Base-by-base conservation (phyloP, 2,329 filamentous ascomycete species). In the Penicillium sp. region DNA sequence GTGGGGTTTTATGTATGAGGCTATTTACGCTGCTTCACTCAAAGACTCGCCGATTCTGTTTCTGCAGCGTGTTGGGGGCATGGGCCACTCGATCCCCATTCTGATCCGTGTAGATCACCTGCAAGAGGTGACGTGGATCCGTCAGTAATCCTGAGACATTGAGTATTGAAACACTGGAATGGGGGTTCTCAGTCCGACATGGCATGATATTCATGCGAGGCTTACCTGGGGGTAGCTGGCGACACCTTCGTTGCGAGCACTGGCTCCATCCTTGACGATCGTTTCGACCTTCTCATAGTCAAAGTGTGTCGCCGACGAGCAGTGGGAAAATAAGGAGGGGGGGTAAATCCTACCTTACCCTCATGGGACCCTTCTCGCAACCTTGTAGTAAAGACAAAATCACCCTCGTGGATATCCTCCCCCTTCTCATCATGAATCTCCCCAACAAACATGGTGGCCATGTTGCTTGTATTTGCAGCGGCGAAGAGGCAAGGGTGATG, bases 31-130 rank as follows among this genome's bases (percentile, higher is more conserved):
- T 5, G 8, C n/a, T 7, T 32, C 18, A 42, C 4, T 49, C 16
- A 16, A 7, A 32, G 11, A 22, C 11, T 2, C 10, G 10, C 44
- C 27, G 8, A 1, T 32, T 45, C 32, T 52, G 14, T 54, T 65
- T 69, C 47, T 57, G 57, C 36, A 66, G 36, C 13, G 60, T 63
- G 16, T 42, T 57, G 3, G 66, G 68, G 48, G 63, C 62, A 44
- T 67, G 66, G 22, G 62, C 61, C 13, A 68, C 64, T 22, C 50
- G 55, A 31, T 68, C 63, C n/a, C 64, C 63, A 43, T 70, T 63
- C 46, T 69, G 67, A 36, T 68, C 63, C 7, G 44, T 56, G 36
- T 62, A 67, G 42, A 70, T 62, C 21, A 67, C 60, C 65, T 67
- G 11, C 7, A 40, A 8, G 43, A 27, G 29, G 44, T 46, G 44